These are phyloP conservation scores for Populus tomentosa DNA, from an alignment of 441 rosid species.

Conservation along the genomic window DNA sequence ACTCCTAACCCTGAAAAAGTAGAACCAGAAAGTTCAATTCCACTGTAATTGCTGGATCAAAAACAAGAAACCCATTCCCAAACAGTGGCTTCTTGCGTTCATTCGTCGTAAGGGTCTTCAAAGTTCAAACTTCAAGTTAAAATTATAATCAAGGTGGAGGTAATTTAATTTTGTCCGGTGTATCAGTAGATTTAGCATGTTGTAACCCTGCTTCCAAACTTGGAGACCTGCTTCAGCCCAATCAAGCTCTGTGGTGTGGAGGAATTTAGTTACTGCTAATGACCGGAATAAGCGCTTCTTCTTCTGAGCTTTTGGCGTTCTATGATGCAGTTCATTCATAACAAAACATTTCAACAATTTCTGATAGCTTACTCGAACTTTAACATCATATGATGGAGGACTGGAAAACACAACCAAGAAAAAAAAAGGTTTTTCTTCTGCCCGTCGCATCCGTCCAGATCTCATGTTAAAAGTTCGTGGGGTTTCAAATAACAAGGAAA, in stretches of 20 bases:
- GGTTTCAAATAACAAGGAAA: conserved; percentile 86
- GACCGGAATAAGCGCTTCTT: conserved; percentile 94
- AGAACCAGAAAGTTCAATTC: no score
- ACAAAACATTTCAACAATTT: conserved; percentile 91
- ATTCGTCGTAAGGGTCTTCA: conserved; percentile 94
- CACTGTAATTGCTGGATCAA: no score
- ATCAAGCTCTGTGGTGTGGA: conserved; percentile 95
- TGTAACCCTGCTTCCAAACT: conserved; percentile 97
- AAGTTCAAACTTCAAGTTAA: conserved; percentile 76
- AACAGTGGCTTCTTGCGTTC: conserved; percentile 93
- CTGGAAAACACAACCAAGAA: conserved; percentile 26
- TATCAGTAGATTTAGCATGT: conserved; percentile 92
- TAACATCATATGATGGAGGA: conserved; percentile 94
- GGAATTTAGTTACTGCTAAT: conserved; percentile 90
- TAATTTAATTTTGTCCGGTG: conserved; percentile 90
- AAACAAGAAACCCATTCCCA: conserved; percentile 48
- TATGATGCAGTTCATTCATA: conserved; percentile 89
- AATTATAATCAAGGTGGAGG: conserved; percentile 92
- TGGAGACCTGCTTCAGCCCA: conserved; percentile 99
- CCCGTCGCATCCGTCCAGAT: conserved; percentile 82
- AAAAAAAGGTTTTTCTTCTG: conserved; percentile 41
- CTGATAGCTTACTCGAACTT: conserved; percentile 96
- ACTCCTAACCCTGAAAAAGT: no score
- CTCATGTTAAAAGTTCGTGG: conserved; percentile 89
- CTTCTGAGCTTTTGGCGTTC: conserved; percentile 99